A percentile compares a stretch with the other conserved stretches of the same genome.
These are phyloP conservation scores for Yarrowia galli DNA, from an alignment of 1,139 yeast genomes.

Conservation along the genomic window DNA sequence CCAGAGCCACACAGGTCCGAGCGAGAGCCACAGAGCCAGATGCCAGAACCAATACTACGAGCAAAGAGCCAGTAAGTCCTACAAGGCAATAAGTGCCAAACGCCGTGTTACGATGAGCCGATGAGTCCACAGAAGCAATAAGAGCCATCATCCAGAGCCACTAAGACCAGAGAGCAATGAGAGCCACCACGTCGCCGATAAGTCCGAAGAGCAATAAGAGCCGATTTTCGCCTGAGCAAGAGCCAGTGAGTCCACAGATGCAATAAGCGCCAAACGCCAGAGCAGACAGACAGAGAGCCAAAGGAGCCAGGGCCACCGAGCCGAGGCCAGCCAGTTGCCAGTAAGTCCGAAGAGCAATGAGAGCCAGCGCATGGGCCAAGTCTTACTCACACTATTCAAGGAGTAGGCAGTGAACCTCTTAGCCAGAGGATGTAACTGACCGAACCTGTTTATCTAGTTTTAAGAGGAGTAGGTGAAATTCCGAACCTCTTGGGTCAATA, in stretches of 20 bases:
- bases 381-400: background rate
- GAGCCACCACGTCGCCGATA: background rate
- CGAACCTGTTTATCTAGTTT: constrained; percentile 6
- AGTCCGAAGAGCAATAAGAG: constrained; percentile 10
- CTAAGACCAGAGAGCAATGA: background rate
- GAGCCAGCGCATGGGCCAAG: constrained; percentile 5
- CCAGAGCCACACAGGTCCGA: constrained; percentile 7
- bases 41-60: background rate
- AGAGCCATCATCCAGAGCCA: background rate
- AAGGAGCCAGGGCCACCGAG: constrained; percentile 1
- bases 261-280: constrained; percentile 6
- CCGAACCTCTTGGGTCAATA: constrained; percentile 9
- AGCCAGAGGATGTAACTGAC: constrained; percentile 7
- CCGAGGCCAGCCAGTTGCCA: background rate
- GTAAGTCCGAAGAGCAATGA: background rate
- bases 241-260: constrained; percentile 18
- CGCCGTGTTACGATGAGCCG: background rate
- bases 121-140: background rate
- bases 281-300: constrained; percentile 3
- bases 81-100: background rate
- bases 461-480: constrained; percentile 3
- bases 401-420: constrained; percentile 15
- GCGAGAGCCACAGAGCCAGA: background rate
- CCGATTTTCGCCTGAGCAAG: background rate
- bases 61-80: constrained; percentile 11